These are phyloP conservation scores for Aureobasidium sp. DNA, from an alignment of 2,329 filamentous ascomycete species.

Conservation along the genomic window DNA sequence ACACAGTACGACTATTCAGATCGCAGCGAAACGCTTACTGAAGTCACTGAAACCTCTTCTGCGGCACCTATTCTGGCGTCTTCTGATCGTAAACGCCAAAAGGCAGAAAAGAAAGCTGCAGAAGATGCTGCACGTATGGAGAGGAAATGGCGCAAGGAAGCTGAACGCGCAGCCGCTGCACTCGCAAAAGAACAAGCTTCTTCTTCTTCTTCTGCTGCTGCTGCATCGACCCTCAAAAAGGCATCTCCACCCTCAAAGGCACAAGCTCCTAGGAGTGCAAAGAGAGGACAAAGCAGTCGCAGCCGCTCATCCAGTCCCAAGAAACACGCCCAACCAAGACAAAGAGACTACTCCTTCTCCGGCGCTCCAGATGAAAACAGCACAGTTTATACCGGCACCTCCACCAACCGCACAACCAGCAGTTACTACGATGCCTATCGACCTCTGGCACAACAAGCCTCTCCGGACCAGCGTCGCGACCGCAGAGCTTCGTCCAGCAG, in stretches of 20 bases:
- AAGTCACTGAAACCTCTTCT: constrained; percentile 42
- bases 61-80: constrained; percentile 29
- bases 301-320: constrained; percentile 25
- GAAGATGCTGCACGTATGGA: constrained; percentile 35
- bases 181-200: constrained; percentile 25
- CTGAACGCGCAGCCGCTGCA: constrained; percentile 34
- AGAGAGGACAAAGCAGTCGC: constrained; percentile 18
- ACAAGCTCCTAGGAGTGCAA: constrained; percentile 18
- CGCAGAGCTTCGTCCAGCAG: not conserved
- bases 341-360: constrained; percentile 28
- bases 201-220: constrained; percentile 17
- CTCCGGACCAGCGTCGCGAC: not conserved
- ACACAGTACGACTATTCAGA: constrained; percentile 72
- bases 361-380: constrained; percentile 27
- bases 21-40: constrained; percentile 51
- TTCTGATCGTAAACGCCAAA: constrained; percentile 30
- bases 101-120: constrained; percentile 31
- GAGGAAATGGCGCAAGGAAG: constrained; percentile 31
- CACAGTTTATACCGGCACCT: constrained; percentile 27
- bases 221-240: constrained; percentile 14
- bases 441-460: constrained; percentile 21
- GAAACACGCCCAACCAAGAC: constrained; percentile 19
- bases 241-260: constrained; percentile 11
- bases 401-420: constrained; percentile 20
- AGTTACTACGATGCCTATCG: constrained; percentile 33